Evolutionary conservation across 2,329 filamentous ascomycete species (phyloP), one percentile per base, ranked within the genome.

Genomic region (Periconia sp.): DNA sequence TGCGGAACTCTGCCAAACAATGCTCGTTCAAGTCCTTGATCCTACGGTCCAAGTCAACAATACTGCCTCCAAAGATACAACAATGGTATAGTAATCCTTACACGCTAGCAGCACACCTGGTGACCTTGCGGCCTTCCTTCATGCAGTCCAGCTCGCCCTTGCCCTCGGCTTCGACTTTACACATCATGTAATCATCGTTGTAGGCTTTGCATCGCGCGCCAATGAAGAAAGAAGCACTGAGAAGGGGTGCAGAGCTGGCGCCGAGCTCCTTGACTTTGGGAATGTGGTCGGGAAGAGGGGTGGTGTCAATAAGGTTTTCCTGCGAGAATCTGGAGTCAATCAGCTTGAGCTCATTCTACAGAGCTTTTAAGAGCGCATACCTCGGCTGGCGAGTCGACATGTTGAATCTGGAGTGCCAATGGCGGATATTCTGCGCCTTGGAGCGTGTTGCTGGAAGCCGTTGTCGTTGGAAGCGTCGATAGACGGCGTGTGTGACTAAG

Each of bases 181-280:
- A 99, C 81, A 96, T 90, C 93, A 99, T 99, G 80, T 89, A 99
- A 79, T 99, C 94, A 82, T 99, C 94, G 78, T 97, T 97, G 83
- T 92, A 99, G 53, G 90, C 82, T 75, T 85, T 89, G 87, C 94
- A 99, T 72, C 93, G 88, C 63, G 92, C 92, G 60, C 94, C 94
- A 74, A 99, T 99, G 77, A 97, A 99, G 84, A 90, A 99, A 49
- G 91, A 87, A 31, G 94, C 94, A 61, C 91, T 96, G 55, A 96
- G 82, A 43, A 99, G 84, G 51, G 94, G 94, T 40, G 92, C 94
- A 53, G 93, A 97, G 70, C 88, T 96, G 71, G 91, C 85, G 70
- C 94, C 94, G 64, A 99, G 85, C 80, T 99, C 94, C 77, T 90
- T 85, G 76, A 99, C 94, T 73, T 91, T 87, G 70, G 94, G 94